These are phyloP conservation scores for Cantharellus anzutake DNA, from an alignment of 768 basidiomycete species.

Conservation along the genomic window DNA sequence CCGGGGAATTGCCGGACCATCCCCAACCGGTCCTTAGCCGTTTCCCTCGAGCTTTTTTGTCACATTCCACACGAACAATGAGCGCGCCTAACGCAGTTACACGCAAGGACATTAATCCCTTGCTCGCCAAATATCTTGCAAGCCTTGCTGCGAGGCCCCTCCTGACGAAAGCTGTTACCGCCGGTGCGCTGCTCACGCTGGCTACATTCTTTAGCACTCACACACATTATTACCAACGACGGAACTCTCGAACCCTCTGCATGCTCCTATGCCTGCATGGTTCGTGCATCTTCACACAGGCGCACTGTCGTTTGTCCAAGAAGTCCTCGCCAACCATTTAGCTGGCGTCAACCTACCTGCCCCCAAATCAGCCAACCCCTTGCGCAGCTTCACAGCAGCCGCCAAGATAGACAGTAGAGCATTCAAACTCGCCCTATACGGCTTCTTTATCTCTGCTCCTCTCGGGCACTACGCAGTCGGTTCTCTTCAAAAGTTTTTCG, in stretches of 20 bases:
- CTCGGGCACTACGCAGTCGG: constrained; percentile 58
- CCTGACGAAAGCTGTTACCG: constrained; percentile 15
- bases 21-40: too few relatives aligned
- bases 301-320: constrained; percentile 37
- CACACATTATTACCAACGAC: neutral
- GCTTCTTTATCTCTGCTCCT: constrained; percentile 69
- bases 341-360: constrained; percentile 36
- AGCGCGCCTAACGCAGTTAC: neutral
- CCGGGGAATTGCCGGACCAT: too few relatives aligned
- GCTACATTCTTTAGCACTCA: neutral
- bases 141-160: constrained; percentile 14
- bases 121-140: constrained; percentile 11
- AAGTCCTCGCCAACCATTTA: constrained; percentile 56
- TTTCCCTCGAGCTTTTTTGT: too few relatives aligned
- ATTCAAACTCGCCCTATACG: constrained; percentile 69
- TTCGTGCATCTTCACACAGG: constrained; percentile 17
- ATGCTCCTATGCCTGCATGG: neutral
- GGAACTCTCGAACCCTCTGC: neutral
- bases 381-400: constrained; percentile 34
- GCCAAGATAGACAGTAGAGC: constrained; percentile 45
- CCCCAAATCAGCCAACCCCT: constrained; percentile 19
- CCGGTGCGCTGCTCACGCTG: constrained; percentile 4
- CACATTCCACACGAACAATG: too few relatives aligned
- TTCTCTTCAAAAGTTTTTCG: constrained; percentile 53
- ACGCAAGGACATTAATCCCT: neutral